Evolutionary conservation across 805 yeast species (phyloP).

Genomic region (Candida sonorensis): DNA sequence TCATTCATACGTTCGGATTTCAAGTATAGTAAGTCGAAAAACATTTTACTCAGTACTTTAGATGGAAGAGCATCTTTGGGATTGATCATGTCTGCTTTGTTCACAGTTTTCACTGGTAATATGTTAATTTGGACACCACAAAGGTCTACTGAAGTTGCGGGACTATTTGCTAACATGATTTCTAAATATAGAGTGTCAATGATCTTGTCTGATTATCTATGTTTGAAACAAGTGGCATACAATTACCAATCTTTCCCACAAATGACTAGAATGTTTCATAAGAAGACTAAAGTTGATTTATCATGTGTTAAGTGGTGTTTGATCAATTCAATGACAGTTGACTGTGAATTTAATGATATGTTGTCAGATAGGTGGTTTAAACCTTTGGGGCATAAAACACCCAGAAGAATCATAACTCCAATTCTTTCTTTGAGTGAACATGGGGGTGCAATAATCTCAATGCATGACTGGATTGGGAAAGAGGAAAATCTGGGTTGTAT

Average conservation of each 20-base stretch:
- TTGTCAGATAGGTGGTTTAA: constrained; percentile 83
- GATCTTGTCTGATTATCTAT: constrained; percentile 78
- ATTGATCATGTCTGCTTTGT: constrained; percentile 69
- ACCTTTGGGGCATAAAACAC: constrained; percentile 79
- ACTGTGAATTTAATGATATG: constrained; percentile 87
- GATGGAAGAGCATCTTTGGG: constrained; percentile 82
- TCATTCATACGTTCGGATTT: constrained; percentile 48
- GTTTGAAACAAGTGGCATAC: constrained; percentile 82
- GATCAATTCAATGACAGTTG: constrained; percentile 82
- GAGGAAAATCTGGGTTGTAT: constrained; percentile 54
- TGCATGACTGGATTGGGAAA: constrained; percentile 85
- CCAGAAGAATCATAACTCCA: constrained; percentile 78
- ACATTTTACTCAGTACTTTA: constrained; percentile 55
- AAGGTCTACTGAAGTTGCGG: constrained; percentile 67
- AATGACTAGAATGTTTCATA: constrained; percentile 72
- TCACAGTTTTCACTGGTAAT: constrained; percentile 82
- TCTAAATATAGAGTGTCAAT: constrained; percentile 67
- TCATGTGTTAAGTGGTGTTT: constrained; percentile 83
- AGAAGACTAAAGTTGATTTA: constrained; percentile 67
- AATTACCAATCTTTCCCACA: constrained; percentile 90
- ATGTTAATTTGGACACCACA: constrained; percentile 74
- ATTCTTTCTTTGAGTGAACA: constrained; percentile 84
- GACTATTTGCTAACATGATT: constrained; percentile 77
- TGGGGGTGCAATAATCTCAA: constrained; percentile 91
- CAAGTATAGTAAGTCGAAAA: constrained; percentile 38